A percentile compares a stretch with the other conserved stretches of the same genome.
These are phyloP conservation scores for Neurospora pannonica DNA, from an alignment of 495 filamentous ascomycete genomes.

Conservation along the genomic window DNA sequence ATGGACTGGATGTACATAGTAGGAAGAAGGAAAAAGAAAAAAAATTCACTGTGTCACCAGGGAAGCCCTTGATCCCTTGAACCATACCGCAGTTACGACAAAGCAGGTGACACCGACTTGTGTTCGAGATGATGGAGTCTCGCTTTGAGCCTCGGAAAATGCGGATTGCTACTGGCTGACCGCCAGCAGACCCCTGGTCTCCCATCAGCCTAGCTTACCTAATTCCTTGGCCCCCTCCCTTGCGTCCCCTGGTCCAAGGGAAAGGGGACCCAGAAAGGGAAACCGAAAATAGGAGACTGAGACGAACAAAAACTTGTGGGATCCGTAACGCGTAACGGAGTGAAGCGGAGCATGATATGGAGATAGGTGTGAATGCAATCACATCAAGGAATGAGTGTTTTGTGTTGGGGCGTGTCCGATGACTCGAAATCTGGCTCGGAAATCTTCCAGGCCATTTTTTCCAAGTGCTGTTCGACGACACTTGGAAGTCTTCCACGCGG, in stretches of 20 bases:
- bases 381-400: not conserved
- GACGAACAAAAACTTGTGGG: not conserved
- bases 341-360: not conserved
- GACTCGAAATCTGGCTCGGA: too few relatives aligned
- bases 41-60: not conserved
- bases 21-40: not conserved
- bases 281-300: not conserved
- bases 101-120: not conserved
- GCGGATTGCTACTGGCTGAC: not conserved
- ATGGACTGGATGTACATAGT: not conserved
- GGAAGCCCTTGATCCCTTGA: not conserved
- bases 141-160: not conserved
- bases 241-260: not conserved
- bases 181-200: not conserved
- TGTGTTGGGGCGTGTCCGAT: not conserved
- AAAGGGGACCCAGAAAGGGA: not conserved
- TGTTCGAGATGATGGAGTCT: not conserved
- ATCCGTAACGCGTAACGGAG: not conserved
- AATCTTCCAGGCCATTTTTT: too few relatives aligned
- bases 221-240: not conserved
- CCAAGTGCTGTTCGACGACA: too few relatives aligned
- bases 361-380: not conserved
- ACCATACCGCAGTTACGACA: not conserved
- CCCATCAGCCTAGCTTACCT: not conserved
- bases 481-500: too few relatives aligned